phyloP scores from a whole-genome alignment of 2,329 filamentous ascomycete species.

The Penicillium expansum region DNA sequence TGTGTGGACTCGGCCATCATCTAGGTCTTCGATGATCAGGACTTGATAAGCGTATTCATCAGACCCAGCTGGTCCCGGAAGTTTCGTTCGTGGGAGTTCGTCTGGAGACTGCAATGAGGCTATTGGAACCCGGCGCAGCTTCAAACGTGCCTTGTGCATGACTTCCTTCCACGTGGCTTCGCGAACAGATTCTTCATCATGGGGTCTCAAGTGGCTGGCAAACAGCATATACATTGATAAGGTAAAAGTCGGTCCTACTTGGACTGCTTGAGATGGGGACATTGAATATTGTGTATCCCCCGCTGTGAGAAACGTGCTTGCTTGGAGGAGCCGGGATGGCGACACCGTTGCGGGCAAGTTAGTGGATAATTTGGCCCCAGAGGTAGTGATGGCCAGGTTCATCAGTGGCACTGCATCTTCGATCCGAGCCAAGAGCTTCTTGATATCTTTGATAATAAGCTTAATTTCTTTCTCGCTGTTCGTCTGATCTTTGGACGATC shows the following conservation, averaged over 20 bases:
- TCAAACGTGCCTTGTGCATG: slow-evolving; percentile 85
- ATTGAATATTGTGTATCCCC: slow-evolving; percentile 80
- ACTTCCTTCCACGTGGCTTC: slow-evolving; percentile 91
- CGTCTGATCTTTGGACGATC: slow-evolving; percentile 47
- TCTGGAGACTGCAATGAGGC: slow-evolving; percentile 40
- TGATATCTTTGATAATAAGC: slow-evolving; percentile 71
- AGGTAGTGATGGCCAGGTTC: slow-evolving; percentile 90
- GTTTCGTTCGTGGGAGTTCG: slow-evolving; percentile 18
- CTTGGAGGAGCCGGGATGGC: slow-evolving; percentile 84
- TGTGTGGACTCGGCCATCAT: slow-evolving; percentile 67
- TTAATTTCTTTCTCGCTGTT: slow-evolving; percentile 64
- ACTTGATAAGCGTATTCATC: slow-evolving; percentile 77
- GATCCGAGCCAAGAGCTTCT: slow-evolving; percentile 70
- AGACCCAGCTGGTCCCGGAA: slow-evolving; percentile 44
- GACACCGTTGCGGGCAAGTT: slow-evolving; percentile 79
- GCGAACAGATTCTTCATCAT: slow-evolving; percentile 57
- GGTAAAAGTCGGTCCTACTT: slow-evolving; percentile 83
- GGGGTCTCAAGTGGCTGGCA: slow-evolving; percentile 65
- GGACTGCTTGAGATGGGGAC: slow-evolving; percentile 61
- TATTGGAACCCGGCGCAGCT: slow-evolving; percentile 69
- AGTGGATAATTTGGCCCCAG: slow-evolving; percentile 80
- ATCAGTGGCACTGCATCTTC: slow-evolving; percentile 89
- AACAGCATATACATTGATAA: slow-evolving; percentile 96
- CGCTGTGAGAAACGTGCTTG: slow-evolving; percentile 83
- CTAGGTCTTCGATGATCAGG: slow-evolving; percentile 76